Conservation (phyloP, 2,329 filamentous ascomycete species). For the Sclerotinia nivalis region DNA sequence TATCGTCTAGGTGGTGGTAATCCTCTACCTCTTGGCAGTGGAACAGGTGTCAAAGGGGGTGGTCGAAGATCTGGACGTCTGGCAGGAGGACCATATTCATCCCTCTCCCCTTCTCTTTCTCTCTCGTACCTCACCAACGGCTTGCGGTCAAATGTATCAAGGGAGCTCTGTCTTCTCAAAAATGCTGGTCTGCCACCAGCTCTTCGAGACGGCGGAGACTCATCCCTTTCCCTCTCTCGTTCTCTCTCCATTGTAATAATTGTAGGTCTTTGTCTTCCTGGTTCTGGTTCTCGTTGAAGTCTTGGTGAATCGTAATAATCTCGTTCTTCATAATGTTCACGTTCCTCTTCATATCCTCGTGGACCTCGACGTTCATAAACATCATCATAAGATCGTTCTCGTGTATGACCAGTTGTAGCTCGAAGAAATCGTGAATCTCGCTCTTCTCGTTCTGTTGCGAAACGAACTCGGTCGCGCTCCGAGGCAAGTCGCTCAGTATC, state of each 20-base stretch:
- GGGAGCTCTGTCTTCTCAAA: constrained; percentile 79
- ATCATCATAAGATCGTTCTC: constrained; percentile 53
- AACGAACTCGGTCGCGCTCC: constrained; percentile 49
- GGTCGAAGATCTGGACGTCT: constrained; percentile 48
- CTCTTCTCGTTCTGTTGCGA: constrained; percentile 48
- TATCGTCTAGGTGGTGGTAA: constrained; percentile 61
- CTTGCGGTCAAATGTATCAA: constrained; percentile 85
- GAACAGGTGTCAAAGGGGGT: constrained; percentile 57
- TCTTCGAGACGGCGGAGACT: constrained; percentile 34
- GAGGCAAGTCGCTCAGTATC: constrained; percentile 55
- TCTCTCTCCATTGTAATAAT: constrained; percentile 38
- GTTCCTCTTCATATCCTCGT: constrained; percentile 39
- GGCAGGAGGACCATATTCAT: constrained; percentile 61
- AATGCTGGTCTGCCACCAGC: constrained; percentile 62
- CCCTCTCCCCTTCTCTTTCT: constrained; percentile 46
- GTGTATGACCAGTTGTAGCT: constrained; percentile 44
- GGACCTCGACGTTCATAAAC: constrained; percentile 49
- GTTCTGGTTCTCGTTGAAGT: constrained; percentile 41
- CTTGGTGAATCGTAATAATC: constrained; percentile 47
- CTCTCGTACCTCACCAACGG: constrained; percentile 53
- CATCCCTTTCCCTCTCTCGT: constrained; percentile 31
- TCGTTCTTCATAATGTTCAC: constrained; percentile 43
- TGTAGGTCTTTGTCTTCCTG: constrained; percentile 43
- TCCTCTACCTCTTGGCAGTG: constrained; percentile 64
- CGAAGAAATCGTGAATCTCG: constrained; percentile 49